Conservation (phyloP, 2,329 filamentous ascomycete species). For the Penicillium sclerotiorum region DNA sequence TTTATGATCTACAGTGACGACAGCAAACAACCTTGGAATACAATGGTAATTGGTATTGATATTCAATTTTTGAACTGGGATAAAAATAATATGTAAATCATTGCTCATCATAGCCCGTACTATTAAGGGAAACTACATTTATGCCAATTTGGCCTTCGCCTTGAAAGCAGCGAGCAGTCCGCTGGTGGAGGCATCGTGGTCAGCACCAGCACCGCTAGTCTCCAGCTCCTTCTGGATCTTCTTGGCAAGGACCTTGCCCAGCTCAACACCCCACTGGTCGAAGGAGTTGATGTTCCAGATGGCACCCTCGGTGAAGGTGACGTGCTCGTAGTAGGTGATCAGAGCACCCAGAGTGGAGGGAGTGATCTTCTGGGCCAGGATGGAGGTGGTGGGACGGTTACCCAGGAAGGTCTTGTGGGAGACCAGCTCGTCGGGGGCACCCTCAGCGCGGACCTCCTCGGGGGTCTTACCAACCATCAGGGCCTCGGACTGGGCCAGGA, state of each 20-base stretch:
- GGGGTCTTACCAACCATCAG: conserved; percentile 58
- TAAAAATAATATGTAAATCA: conserved; percentile 15
- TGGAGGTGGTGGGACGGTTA: conserved; percentile 94
- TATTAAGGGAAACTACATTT: conserved; percentile 16
- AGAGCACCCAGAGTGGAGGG: conserved; percentile 90
- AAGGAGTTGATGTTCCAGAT: conserved; percentile 99
- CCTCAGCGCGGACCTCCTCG: conserved; percentile 52
- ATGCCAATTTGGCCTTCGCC: conserved; percentile 62
- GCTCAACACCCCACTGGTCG: conserved; percentile 98
- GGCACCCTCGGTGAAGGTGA: conserved; percentile 96
- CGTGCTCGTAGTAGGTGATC: conserved; percentile 98
- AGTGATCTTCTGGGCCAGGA: conserved; percentile 90
- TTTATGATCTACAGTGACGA: neutral
- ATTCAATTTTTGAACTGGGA: conserved; percentile 3
- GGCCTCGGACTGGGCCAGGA: conserved; percentile 54
- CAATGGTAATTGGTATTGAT: neutral
- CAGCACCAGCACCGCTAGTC: conserved; percentile 65
- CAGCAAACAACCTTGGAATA: neutral
- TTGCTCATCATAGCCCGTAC: conserved; percentile 27
- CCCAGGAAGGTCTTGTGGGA: conserved; percentile 99
- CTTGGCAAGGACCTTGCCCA: conserved; percentile 95
- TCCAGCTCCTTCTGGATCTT: conserved; percentile 87
- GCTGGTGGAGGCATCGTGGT: conserved; percentile 85
- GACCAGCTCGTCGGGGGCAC: conserved; percentile 61
- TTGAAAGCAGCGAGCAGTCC: conserved; percentile 93